phyloP scores from a whole-genome alignment of 225 moss, liverwort and hornwort genomes.

The Pseudisothecium myosuroides region DNA sequence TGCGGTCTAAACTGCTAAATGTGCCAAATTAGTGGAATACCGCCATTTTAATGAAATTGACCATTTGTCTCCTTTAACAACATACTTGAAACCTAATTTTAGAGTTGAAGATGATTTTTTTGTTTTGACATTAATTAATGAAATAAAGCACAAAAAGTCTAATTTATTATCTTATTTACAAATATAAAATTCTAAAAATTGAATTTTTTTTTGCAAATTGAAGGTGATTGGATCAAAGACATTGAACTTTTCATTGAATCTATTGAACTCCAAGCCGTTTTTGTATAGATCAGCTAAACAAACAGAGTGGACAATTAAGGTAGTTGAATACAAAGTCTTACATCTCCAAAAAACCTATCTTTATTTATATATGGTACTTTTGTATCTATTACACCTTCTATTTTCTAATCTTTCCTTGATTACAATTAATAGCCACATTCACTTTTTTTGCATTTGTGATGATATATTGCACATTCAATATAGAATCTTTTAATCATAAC shows the following conservation, averaged over 20 bases:
- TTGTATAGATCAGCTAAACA: not conserved
- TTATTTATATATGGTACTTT: not conserved
- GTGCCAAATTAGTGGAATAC: too few relatives aligned
- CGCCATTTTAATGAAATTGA: too few relatives aligned
- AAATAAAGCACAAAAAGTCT: not conserved
- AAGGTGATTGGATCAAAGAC: not conserved
- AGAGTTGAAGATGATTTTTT: not conserved
- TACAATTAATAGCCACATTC: not conserved
- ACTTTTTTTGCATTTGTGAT: not conserved
- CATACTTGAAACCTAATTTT: not conserved
- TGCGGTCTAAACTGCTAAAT: too few relatives aligned
- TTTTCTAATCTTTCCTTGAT: not conserved
- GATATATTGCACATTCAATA: not conserved
- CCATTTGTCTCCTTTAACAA: fast-evolving
- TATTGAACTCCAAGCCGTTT: not conserved
- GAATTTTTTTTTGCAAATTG: not conserved
- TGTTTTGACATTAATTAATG: not conserved
- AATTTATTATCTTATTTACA: not conserved
- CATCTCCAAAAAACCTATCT: not conserved
- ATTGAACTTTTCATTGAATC: not conserved
- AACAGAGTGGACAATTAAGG: too few relatives aligned
- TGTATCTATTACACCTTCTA: not conserved
- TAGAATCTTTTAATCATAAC: not conserved
- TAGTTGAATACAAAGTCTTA: not conserved
- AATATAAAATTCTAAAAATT: not conserved